A percentile compares a stretch with the other conserved stretches of the same genome.
Conservation (phyloP, 768 basidiomycete species). For the Russula abietina region DNA sequence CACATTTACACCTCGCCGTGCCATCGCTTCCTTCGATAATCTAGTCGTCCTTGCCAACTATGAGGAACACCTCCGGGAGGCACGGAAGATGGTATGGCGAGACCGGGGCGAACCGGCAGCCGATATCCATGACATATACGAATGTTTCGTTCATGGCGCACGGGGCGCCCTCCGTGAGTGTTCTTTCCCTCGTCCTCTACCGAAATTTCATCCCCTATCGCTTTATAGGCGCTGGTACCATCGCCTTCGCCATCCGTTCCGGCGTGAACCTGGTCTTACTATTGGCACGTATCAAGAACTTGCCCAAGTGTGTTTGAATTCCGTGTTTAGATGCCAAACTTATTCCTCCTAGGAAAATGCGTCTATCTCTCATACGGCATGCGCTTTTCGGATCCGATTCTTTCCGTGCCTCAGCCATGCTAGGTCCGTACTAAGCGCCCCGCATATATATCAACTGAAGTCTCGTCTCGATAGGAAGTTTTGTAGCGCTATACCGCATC, state of each 20-base stretch:
- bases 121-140: slow-evolving; percentile 54
- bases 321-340: slow-evolving; percentile 2
- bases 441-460: background rate
- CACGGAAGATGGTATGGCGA: slow-evolving; percentile 77
- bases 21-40: slow-evolving; percentile 62
- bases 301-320: slow-evolving; percentile 49
- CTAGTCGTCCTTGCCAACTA: slow-evolving; percentile 82
- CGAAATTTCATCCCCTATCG: background rate
- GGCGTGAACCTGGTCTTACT: slow-evolving; percentile 77
- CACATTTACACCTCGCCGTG: slow-evolving; percentile 44
- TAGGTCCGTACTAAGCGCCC: slow-evolving; percentile 45
- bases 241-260: slow-evolving; percentile 79
- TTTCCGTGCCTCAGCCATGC: slow-evolving; percentile 80
- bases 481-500: slow-evolving; percentile 73
- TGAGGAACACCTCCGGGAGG: slow-evolving; percentile 65
- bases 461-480: slow-evolving; percentile 49
- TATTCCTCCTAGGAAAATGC: slow-evolving; percentile 44
- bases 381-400: slow-evolving; percentile 83
- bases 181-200: background rate
- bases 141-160: slow-evolving; percentile 65
- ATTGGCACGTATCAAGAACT: slow-evolving; percentile 61
- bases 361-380: slow-evolving; percentile 62
- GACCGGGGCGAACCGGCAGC: slow-evolving; percentile 74
- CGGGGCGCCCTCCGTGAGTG: slow-evolving; percentile 66
- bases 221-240: slow-evolving; percentile 63